Base-by-base conservation (phyloP, 2,329 filamentous ascomycete genomes). In the Rhytidhysteron rufulum region DNA sequence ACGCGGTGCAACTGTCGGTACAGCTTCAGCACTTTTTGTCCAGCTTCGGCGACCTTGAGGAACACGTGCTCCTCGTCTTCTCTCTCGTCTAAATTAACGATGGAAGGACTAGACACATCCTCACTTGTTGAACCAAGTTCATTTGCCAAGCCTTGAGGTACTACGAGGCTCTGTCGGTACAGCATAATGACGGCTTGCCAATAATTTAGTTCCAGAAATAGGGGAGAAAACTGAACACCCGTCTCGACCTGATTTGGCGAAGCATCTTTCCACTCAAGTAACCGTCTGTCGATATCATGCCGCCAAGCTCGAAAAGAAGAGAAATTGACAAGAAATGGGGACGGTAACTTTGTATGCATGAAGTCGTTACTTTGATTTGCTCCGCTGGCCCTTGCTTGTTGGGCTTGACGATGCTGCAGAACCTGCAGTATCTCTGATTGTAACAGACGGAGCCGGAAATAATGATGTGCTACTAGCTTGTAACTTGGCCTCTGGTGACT, bases 111-210 rank as follows among this genome's bases (percentile, higher is more conserved):
- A 2, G 73, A 71, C 7, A 82, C 74, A 41, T 81, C 77, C 37
- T 78, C 77, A 21, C 69, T 69, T 0, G 77, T 72, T 2, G 74
- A 72, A 30, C 72, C 77, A 5, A 82, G 82, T 66, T 96, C 91
- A 39, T 82, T 82, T 39, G 90, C 88, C 42, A 97, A 82, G 57
- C 89, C 82, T 30, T 85, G 80, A 1, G 91, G 91, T 15, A 95
- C 87, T 35, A 87, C 85, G 45, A 95, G 67, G 63, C 89, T 93
- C 65, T 95, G 91, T 40, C 91, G 78, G 63, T 97, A 97, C 16
- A 97, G 78, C 84, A 96, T 89, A 51, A 96, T 94, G 45, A 97
- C 83, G 3, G 89, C 88, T 63, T 96, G 91, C 90, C 91, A 97
- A 66, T 97, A 97, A 64, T 97, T 97, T 45, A 97, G 75, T 55